These are phyloP conservation scores for Starmerella tilneyi DNA, from an alignment of 805 yeast genomes.

Conservation along the genomic window DNA sequence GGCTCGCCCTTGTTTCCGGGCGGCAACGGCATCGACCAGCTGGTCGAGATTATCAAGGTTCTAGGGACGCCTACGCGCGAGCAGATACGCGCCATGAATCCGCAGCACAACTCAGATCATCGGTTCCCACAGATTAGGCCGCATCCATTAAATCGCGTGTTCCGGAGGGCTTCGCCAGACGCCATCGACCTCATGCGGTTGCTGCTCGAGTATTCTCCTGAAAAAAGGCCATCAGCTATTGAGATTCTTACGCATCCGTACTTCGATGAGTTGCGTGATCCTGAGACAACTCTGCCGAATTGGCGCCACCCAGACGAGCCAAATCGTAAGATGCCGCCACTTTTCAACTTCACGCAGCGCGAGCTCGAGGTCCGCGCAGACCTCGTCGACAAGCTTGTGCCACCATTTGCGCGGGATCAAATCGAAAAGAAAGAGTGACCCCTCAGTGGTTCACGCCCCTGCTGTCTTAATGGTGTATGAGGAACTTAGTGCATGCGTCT, in stretches of 20 bases:
- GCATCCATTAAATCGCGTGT: slow-evolving; percentile 51
- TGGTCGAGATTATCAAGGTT: slow-evolving; percentile 91
- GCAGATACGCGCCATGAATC: slow-evolving; percentile 89
- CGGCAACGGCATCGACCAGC: slow-evolving; percentile 92
- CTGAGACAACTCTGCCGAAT: slow-evolving; percentile 36
- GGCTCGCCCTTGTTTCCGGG: slow-evolving; percentile 98
- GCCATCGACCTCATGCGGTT: slow-evolving; percentile 77
- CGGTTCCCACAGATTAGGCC: slow-evolving; percentile 63
- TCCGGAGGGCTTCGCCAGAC: slow-evolving; percentile 68
- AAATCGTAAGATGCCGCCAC: slow-evolving; percentile 65
- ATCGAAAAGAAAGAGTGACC: neutral
- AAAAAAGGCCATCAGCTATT: slow-evolving; percentile 65
- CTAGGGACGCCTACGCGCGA: slow-evolving; percentile 91
- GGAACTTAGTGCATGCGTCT: no score
- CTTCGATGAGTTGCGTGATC: slow-evolving; percentile 71
- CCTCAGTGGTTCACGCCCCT: neutral
- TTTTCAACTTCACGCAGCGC: slow-evolving; percentile 64
- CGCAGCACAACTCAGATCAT: slow-evolving; percentile 85
- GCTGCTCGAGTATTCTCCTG: slow-evolving; percentile 85
- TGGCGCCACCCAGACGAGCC: slow-evolving; percentile 52
- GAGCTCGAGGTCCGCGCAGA: slow-evolving; percentile 42
- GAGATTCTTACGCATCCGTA: slow-evolving; percentile 79
- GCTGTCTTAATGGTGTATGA: neutral
- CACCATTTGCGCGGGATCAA: slow-evolving; percentile 19
- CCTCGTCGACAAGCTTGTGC: slow-evolving; percentile 33